Conservation (phyloP, 129 eudicot genomes). For the Glebionis coronaria region DNA sequence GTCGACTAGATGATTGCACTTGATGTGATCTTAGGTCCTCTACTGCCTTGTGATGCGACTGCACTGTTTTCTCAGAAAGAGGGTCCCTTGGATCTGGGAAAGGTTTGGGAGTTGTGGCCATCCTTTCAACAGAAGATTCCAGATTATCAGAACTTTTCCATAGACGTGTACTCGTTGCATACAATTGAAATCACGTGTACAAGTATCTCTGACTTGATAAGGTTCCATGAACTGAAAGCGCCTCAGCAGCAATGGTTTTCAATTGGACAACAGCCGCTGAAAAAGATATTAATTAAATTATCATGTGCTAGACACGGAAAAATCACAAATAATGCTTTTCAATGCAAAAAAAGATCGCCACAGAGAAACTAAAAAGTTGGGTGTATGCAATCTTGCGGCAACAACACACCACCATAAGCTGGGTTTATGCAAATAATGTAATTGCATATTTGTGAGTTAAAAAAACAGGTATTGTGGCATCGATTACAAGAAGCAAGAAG, state of each 20-base stretch:
- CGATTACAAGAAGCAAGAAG: no score
- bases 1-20: conserved; percentile 48
- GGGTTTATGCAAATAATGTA: no score
- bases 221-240: conserved; percentile 66
- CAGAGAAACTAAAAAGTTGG: conserved; percentile 3
- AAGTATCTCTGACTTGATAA: conserved; percentile 59
- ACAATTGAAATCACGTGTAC: conserved; percentile 68
- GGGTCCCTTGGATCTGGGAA: conserved; percentile 34
- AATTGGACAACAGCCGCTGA: conserved; percentile 95
- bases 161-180: conserved; percentile 42
- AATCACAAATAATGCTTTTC: conserved; percentile 8
- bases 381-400: no score
- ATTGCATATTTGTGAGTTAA: no score
- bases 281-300: conserved; percentile 14
- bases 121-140: conserved; percentile 40
- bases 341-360: conserved; percentile 19
- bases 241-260: conserved; percentile 70
- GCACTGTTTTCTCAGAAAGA: conserved; percentile 47
- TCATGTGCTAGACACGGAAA: conserved; percentile 7
- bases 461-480: no score
- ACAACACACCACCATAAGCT: no score
- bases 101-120: conserved; percentile 39
- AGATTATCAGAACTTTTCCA: conserved; percentile 40
- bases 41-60: conserved; percentile 88
- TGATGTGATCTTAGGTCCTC: conserved; percentile 46